phyloP scores from a whole-genome alignment of 441 rosid species.

The Macaranga tanarius region DNA sequence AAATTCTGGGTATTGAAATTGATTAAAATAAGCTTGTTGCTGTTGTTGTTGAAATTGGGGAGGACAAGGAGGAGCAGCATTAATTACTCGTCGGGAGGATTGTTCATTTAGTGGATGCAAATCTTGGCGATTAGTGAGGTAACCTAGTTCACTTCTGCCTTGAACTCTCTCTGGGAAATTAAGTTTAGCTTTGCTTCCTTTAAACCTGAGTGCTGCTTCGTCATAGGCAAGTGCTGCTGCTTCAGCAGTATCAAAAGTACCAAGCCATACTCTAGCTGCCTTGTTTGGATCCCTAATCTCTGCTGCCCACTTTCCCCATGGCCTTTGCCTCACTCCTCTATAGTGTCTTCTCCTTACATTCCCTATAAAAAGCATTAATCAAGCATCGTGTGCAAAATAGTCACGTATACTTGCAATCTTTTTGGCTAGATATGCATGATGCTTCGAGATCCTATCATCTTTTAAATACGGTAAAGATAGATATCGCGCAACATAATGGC shows the following conservation, averaged over 20 bases:
- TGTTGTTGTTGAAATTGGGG: constrained; percentile 6
- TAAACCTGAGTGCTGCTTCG: constrained; percentile 88
- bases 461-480: too few species aligned
- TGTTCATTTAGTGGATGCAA: neutral
- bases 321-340: constrained; percentile 88
- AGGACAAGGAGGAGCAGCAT: constrained; percentile 12
- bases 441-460: too few species aligned
- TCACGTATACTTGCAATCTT: too few species aligned
- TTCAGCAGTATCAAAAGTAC: constrained; percentile 84
- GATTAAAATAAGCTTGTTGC: constrained; percentile 14
- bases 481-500: too few species aligned
- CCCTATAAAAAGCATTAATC: constrained; percentile 20
- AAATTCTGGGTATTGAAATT: constrained; percentile 31
- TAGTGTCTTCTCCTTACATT: constrained; percentile 58
- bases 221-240: constrained; percentile 92
- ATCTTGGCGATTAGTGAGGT: constrained; percentile 27
- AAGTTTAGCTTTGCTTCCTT: constrained; percentile 93
- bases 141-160: constrained; percentile 29
- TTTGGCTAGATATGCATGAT: too few species aligned
- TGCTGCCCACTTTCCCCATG: constrained; percentile 92
- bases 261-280: constrained; percentile 92
- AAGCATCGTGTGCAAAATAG: too few species aligned
- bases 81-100: neutral
- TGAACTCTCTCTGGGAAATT: constrained; percentile 93
- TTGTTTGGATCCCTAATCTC: constrained; percentile 85